Base-by-base conservation (phyloP, 164 flowering plant genomes). In the Piper longum region DNA sequence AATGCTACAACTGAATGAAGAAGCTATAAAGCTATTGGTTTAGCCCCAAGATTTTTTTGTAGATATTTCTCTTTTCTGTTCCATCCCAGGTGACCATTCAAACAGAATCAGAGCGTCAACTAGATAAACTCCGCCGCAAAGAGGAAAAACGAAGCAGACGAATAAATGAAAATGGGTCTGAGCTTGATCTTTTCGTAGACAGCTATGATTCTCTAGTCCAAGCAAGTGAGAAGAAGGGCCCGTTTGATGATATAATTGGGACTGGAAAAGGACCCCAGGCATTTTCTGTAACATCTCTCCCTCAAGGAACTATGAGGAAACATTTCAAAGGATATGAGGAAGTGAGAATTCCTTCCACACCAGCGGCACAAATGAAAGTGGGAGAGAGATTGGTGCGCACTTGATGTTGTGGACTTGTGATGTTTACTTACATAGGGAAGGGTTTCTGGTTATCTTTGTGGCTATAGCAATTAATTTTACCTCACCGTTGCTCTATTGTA, bases 71-170 rank as follows among this genome's bases (percentile, higher is more conserved):
- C 4, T 16, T 16, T 42, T 60, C 16, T 11, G 5, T 65, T 62
- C 62, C 59, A 42, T 43, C 67, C 60, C 68, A 95, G 99, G 99
- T 95, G 56, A 95, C 95, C 9, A 87, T 95, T 63, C 92, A 86
- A 82, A 91, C 89, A 26, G 96, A 91, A 71, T 82, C 93, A 16
- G 95, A 77, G 67, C 62, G 69, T 71, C 93, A 83, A 75, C 84
- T 88, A 76, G 99, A 88, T 63, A 91, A 87, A 76, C 85, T 91
- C 66, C 84, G 99, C 43, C 95, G 97, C 62, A 95, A 95, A 75
- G 99, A 95, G 76, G 99, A 85, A 78, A 90, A 81, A 72, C 77
- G 82, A 36, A 71, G 83, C 64, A 87, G 78, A 73, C 95, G 92
- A 59, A 91, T 88, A 71, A 59, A 74, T 19, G 97, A 90, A 63